phyloP scores from a whole-genome alignment of 768 basidiomycete species.

The Mycena latifolia region DNA sequence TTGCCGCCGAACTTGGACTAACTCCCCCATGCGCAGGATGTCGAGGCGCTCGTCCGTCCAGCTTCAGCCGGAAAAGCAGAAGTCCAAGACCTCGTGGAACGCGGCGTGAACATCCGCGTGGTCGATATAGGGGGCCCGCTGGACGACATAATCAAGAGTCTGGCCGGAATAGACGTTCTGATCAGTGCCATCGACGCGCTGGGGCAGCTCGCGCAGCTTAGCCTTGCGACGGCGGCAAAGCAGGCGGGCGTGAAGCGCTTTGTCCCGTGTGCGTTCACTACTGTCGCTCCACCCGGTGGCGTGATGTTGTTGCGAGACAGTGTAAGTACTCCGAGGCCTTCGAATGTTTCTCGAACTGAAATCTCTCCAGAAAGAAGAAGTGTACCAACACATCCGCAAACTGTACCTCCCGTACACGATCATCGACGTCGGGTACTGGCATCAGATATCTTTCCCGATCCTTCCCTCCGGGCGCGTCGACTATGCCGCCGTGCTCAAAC shows the following conservation, averaged over 20 bases:
- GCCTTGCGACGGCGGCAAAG: conserved; percentile 28
- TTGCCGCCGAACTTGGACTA: too few species aligned
- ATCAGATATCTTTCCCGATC: conserved; percentile 36
- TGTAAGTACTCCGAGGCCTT: background rate
- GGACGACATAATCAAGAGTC: too few species aligned
- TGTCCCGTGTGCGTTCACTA: conserved; percentile 27
- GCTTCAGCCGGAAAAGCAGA: conserved; percentile 17
- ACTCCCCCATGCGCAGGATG: too few species aligned
- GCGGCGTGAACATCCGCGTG: conserved; percentile 24
- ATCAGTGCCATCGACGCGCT: conserved; percentile 27
- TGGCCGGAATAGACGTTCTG: too few species aligned
- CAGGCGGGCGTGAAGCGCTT: conserved; percentile 31
- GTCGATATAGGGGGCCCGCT: conserved; percentile 24
- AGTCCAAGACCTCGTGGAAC: conserved; percentile 9
- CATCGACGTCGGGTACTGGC: conserved; percentile 50
- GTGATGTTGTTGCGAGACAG: conserved; percentile 17
- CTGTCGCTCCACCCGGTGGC: conserved; percentile 23
- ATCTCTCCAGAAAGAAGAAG: conserved; percentile 42
- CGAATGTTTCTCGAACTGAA: background rate
- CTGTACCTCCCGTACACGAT: conserved; percentile 44
- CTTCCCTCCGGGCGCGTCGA: conserved; percentile 32
- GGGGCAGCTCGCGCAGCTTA: conserved; percentile 17
- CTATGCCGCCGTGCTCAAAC: conserved; percentile 16
- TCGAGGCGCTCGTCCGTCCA: conserved; percentile 27
- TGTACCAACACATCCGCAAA: conserved; percentile 41